Base-by-base conservation (phyloP, 495 filamentous ascomycete species). In the Penicillium bialowiezense region DNA sequence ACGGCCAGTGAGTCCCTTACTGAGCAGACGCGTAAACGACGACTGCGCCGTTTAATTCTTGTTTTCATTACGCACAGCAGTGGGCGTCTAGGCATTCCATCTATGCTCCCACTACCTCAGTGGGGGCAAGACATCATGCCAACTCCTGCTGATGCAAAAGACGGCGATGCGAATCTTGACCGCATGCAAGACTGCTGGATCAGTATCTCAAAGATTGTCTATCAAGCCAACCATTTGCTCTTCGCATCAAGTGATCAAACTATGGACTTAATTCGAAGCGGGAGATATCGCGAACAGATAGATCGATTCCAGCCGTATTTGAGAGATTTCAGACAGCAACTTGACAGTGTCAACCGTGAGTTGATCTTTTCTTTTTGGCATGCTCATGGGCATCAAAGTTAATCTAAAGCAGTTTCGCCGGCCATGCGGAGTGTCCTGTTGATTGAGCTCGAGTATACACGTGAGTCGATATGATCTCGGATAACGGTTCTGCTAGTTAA, bases 41-140 rank as follows among this genome's bases (percentile, higher is more conserved):
- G 89, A 37, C 85, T 97, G 54, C 90, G 91, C 48, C 81, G 89
- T 36, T 72, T 97, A 4, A 81, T 98, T 10, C 72, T 95, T 32
- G 85, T 97, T 36, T 97, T 96, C 62, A 79, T 92, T 38, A 92
- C 87, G 14, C 92, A 97, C 63, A 84, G 92, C 17, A 89, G 88
- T 54, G 92, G 91, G n/a, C 83, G 93, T 28, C 75, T 97, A 3
- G 92, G 90, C 1, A 90, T 95, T 72, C 91, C 93, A 0, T 92
- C 89, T 44, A 96, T 96, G 91, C 84, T 96, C 17, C 89, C 91
- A 2, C 58, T 77, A 24, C 65, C 70, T 7, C 70, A 74, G 41
- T 77, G 71, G 71, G 77, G 87, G 10, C 72, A 77, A 47, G 74
- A 80, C 39, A 73, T 72, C 14, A 68, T 64, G 28, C 65, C 68